A percentile compares a stretch with the other conserved stretches of the same genome.
Evolutionary conservation across 129 eudicot species (phyloP).

Genomic region (Cynara cardunculus): DNA sequence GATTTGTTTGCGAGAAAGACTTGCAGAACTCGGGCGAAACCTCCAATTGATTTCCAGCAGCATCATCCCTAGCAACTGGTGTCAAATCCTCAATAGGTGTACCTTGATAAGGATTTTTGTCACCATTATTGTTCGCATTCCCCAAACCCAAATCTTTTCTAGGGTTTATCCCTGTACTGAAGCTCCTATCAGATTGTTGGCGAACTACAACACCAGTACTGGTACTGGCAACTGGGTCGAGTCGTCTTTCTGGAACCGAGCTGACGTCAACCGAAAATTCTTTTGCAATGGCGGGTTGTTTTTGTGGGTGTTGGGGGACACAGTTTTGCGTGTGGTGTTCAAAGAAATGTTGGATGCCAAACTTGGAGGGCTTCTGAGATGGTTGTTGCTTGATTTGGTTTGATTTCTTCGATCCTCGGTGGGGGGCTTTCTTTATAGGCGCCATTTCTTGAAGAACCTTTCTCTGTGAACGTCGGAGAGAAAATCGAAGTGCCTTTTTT

Average conservation of each 20-base stretch:
- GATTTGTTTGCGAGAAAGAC: slow-evolving; percentile 51
- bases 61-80: slow-evolving; percentile 27
- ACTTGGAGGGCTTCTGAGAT: slow-evolving; percentile 50
- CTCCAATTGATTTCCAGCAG: slow-evolving; percentile 40
- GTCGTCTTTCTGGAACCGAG: slow-evolving; percentile 1
- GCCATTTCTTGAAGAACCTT: slow-evolving; percentile 45
- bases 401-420: slow-evolving; percentile 47
- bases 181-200: slow-evolving; percentile 3
- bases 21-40: slow-evolving; percentile 73
- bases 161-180: slow-evolving; percentile 13
- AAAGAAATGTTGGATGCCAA: slow-evolving; percentile 95
- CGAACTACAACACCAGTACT: not conserved
- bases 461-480: not conserved
- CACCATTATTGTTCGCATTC: slow-evolving; percentile 7
- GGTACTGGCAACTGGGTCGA: slow-evolving; percentile 17
- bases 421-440: slow-evolving; percentile 59
- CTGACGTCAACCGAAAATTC: not conserved
- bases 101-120: slow-evolving; percentile 17
- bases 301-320: slow-evolving; percentile 37
- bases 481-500: not conserved
- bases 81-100: slow-evolving; percentile 40
- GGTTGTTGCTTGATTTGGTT: slow-evolving; percentile 37
- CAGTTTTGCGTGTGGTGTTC: slow-evolving; percentile 68
- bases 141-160: slow-evolving; percentile 18
- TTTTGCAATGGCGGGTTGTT: slow-evolving; percentile 9